These are phyloP conservation scores for Paecilomyces variotii DNA, from an alignment of 2,329 filamentous ascomycete genomes.

Conservation along the genomic window DNA sequence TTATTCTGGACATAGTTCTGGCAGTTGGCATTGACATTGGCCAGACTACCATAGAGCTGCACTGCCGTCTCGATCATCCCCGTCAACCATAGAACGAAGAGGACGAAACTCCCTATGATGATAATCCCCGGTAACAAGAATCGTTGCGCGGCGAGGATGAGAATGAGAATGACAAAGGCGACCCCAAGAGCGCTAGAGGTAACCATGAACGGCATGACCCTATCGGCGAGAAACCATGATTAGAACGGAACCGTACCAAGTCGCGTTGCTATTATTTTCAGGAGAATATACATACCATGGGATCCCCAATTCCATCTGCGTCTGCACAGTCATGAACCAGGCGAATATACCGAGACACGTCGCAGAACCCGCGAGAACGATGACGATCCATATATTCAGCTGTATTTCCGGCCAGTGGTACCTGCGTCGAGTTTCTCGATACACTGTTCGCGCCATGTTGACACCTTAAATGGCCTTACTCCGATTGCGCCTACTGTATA, in stretches of 20 bases:
- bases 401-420: slow-evolving; percentile 60
- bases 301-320: slow-evolving; percentile 46
- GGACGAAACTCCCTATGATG: slow-evolving; percentile 53
- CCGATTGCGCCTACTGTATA: background rate
- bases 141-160: slow-evolving; percentile 48
- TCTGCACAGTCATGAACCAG: slow-evolving; percentile 52
- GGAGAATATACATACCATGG: slow-evolving; percentile 46
- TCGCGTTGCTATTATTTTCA: background rate
- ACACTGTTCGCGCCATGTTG: slow-evolving; percentile 24
- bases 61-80: slow-evolving; percentile 56
- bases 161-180: slow-evolving; percentile 51
- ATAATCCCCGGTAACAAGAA: slow-evolving; percentile 52
- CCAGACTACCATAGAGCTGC: slow-evolving; percentile 50
- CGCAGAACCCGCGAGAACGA: slow-evolving; percentile 51
- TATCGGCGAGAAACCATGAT: slow-evolving; percentile 19
- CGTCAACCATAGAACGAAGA: slow-evolving; percentile 54
- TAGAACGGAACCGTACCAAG: background rate
- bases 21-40: slow-evolving; percentile 53
- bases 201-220: slow-evolving; percentile 59
- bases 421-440: slow-evolving; percentile 30
- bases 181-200: slow-evolving; percentile 49
- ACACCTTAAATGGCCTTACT: slow-evolving; percentile 1
- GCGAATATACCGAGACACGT: slow-evolving; percentile 54
- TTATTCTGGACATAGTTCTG: slow-evolving; percentile 47
- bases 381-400: slow-evolving; percentile 57